Percentiles rank a stretch among this genome's conserved stretches.
These are phyloP conservation scores for Pharus latifolius DNA, from an alignment of 176 grass and related monocot species.

Conservation along the genomic window DNA sequence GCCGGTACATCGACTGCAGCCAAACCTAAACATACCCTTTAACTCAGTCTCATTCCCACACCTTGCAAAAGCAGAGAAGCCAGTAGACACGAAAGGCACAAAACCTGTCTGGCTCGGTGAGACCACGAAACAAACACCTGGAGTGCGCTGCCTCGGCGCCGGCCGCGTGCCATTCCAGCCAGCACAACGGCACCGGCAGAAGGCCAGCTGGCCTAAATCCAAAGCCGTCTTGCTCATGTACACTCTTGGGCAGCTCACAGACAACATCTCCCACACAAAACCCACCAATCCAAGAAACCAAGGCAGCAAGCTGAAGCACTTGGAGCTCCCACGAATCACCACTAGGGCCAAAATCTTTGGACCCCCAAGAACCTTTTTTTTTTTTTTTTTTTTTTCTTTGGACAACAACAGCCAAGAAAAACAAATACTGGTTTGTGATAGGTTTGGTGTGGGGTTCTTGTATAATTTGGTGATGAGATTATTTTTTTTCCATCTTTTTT, in stretches of 20 bases:
- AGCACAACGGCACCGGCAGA: slow-evolving; percentile 13
- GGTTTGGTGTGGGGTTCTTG: slow-evolving; percentile 15
- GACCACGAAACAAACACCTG: slow-evolving; percentile 64
- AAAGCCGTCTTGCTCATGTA: slow-evolving; percentile 36
- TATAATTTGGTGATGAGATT: neutral
- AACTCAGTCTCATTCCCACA: neutral
- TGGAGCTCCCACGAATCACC: slow-evolving; percentile 4
- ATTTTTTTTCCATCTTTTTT: neutral
- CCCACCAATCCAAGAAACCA: neutral
- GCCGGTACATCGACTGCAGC: slow-evolving; percentile 31
- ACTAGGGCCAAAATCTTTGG: neutral
- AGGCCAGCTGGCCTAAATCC: slow-evolving; percentile 15
- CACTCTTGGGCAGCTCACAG: slow-evolving; percentile 47
- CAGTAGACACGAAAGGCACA: neutral
- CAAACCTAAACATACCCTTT: neutral
- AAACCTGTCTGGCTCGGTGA: slow-evolving; percentile 47
- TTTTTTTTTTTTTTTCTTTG: neutral
- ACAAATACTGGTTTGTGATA: neutral
- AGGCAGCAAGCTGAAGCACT: neutral
- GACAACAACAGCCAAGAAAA: neutral
- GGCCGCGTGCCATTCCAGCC: neutral
- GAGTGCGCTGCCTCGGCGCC: slow-evolving; percentile 33
- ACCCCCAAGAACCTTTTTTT: neutral
- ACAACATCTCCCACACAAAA: slow-evolving; percentile 41
- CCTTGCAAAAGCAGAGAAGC: neutral